Conservation (phyloP, 2,329 filamentous ascomycete genomes). For the Ustilaginoidea virens region DNA sequence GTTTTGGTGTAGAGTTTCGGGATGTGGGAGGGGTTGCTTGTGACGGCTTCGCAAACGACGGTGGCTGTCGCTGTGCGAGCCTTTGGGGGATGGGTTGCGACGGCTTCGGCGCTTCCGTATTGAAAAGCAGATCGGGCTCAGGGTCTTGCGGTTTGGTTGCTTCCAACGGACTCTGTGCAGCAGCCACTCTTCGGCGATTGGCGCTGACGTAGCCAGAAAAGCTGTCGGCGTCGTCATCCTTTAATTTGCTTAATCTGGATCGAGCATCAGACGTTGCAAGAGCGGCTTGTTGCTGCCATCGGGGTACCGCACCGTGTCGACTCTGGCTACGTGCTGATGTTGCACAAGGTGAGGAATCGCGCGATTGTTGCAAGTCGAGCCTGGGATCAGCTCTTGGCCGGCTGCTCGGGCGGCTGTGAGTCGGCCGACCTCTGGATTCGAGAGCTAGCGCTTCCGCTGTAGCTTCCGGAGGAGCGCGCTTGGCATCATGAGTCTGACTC, state of each 20-base stretch:
- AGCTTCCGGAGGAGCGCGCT: conserved; percentile 18
- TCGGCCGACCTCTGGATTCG: conserved; percentile 48
- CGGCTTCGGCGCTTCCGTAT: conserved; percentile 20
- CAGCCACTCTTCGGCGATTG: conserved; percentile 58
- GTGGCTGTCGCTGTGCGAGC: conserved; percentile 17
- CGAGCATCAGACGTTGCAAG: conserved; percentile 19
- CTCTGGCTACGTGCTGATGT: conserved; percentile 28
- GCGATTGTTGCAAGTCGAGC: conserved; percentile 18
- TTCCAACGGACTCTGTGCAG: conserved; percentile 30
- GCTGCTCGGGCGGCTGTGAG: conserved; percentile 15
- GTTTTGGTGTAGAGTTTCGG: conserved; percentile 27
- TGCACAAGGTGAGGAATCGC: conserved; percentile 32
- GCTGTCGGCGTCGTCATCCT: conserved; percentile 56
- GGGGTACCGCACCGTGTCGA: conserved; percentile 32
- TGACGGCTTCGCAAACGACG: conserved; percentile 16
- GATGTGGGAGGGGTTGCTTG: conserved; percentile 16
- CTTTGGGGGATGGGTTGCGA: conserved; percentile 21
- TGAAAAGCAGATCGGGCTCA: conserved; percentile 51
- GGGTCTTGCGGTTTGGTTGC: conserved; percentile 19
- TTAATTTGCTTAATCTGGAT: conserved; percentile 51
- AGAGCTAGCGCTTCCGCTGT: conserved; percentile 71
- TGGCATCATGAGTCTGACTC: conserved; percentile 21
- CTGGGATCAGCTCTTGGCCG: conserved; percentile 13
- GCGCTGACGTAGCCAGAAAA: conserved; percentile 79
- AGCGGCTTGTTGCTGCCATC: conserved; percentile 39